Evolutionary conservation across 2,329 filamentous ascomycete species (phyloP), one percentile per base, ranked within the genome.

Genomic region (Akanthomyces uredinophilus): DNA sequence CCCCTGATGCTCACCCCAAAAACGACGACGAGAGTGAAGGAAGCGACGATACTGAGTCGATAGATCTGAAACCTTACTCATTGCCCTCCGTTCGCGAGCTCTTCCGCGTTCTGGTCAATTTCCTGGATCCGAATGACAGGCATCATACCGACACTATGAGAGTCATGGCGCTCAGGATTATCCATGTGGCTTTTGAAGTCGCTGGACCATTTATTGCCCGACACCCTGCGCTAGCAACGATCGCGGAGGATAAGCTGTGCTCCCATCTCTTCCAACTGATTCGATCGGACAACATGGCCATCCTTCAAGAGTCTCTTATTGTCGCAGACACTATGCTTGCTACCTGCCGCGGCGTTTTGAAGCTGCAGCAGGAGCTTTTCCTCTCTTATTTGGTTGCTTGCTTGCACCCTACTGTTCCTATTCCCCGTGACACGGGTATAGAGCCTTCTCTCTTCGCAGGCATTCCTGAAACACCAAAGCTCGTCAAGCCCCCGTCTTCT

Each of bases 261-360:
- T 90, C 91, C 65, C 92, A 96, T 74, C 82, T 99, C 11, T 99
- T 99, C 78, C 96, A 99, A 77, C 84, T 99, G 32, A 93, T 98
- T 46, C 86, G 94, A 63, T 97, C 93, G 6, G 96, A 99, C 69
- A 98, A 96, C 69, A 95, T 98, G 85, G 89, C 91, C 13, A 92
- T 99, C 62, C 79, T 99, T 18, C 92, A 96, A 71, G 93, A 96
- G 73, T 96, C 95, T 2, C 79, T 99, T 22, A 89, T 94, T 64
- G 95, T 99, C 57, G 90, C 94, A 1, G 92, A 92, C 18, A 99
- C 95, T 5, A 78, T 99, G 29, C 79, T 99, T 37, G 90, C 93
- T 32, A 98, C 95, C 0, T 98, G 95, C 70, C 86, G 95, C 65
- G 87, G 87, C 35, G 91, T 97, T 16, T 81, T 99, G 49, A 98